Percentiles rank a stretch among this genome's conserved stretches.
Evolutionary conservation across 805 yeast species (phyloP).

Genomic region (Cyberlindnera nakhonratchasimensis): DNA sequence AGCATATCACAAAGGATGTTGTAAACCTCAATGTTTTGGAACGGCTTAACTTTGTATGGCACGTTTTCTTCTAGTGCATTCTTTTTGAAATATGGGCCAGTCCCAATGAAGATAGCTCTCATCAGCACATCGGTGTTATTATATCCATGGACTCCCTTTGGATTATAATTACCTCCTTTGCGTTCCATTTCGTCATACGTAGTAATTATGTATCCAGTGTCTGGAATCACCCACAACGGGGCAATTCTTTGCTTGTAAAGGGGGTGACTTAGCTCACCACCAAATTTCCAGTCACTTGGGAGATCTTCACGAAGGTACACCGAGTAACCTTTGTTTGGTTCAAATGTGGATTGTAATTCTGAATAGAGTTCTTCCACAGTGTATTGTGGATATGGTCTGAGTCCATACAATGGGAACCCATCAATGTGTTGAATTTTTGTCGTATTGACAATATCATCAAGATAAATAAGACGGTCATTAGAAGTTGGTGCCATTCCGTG

Average conservation of each 20-base stretch:
- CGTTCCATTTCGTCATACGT: conserved; percentile 53
- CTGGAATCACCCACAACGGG: conserved; percentile 82
- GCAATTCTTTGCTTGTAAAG: conserved; percentile 62
- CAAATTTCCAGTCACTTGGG: conserved; percentile 34
- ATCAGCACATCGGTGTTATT: conserved; percentile 71
- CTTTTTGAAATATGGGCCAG: conserved; percentile 70
- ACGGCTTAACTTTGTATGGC: conserved; percentile 47
- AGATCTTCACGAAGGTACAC: conserved; percentile 55
- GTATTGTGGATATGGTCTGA: conserved; percentile 50
- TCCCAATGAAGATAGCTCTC: conserved; percentile 77
- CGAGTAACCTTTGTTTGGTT: conserved; percentile 34
- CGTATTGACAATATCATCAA: conserved; percentile 67
- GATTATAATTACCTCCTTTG: conserved; percentile 21
- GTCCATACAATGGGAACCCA: conserved; percentile 86
- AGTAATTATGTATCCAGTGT: conserved; percentile 73
- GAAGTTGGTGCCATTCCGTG: conserved; percentile 94
- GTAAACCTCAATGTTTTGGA: conserved; percentile 70
- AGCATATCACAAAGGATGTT: conserved; percentile 69
- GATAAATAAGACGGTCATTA: conserved; percentile 57
- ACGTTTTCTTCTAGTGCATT: conserved; percentile 11
- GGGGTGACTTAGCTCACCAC: conserved; percentile 21
- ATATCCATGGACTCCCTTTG: conserved; percentile 79
- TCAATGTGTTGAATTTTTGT: conserved; percentile 56
- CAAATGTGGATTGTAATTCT: conserved; percentile 37
- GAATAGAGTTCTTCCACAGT: conserved; percentile 43